Evolutionary conservation across 768 basidiomycete genomes (phyloP), one percentile per base, ranked within the genome.

Genomic region (Suillus ampliporus): DNA sequence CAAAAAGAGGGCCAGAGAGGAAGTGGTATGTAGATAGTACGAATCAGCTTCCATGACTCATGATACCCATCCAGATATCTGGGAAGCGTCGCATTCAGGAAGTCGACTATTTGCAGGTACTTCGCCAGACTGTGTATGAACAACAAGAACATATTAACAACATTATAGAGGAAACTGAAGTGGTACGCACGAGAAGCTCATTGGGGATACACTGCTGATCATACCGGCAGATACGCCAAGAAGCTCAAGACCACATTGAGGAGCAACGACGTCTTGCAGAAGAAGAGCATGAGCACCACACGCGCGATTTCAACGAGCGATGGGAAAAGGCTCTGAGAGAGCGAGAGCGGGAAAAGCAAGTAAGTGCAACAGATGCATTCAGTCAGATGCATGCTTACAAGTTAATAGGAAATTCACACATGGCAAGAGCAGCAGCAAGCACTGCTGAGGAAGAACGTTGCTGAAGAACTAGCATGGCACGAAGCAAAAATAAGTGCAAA

Each of bases 51-150:
- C 38, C 7, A 2, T 17, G 53, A 56, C 53, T 34, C 38, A 40
- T 54, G 2, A 9, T 8, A 4, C 23, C 31, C 6, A 40, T 37
- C 34, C 34, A 35, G 53, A 2, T 17, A 19, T n/a, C 26, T 46
- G 57, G 15, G 9, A 63, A 63, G 41, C 38, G 41, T 50, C 37
- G 26, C 31, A 23, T 41, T 21, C 14, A 46, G 7, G 62, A 63
- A 52, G 62, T 58, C 2, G 28, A 63, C 21, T 63, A 23, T 38
- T 58, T 48, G 7, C 7, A 47, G 15, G 4, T 15, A 47, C 48
- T 63, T 38, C n/a, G 47, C 21, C 5, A 44, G 21, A 31, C 28
- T 26, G 2, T 62, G 26, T 51, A 63, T 46, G 26, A 19, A n/a
- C 48, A 58, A 43, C 8, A 52, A 43, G 60, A 21, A 44, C 38